Base-by-base conservation (phyloP, 2,329 filamentous ascomycete genomes). In the Calonectria hawksworthii region DNA sequence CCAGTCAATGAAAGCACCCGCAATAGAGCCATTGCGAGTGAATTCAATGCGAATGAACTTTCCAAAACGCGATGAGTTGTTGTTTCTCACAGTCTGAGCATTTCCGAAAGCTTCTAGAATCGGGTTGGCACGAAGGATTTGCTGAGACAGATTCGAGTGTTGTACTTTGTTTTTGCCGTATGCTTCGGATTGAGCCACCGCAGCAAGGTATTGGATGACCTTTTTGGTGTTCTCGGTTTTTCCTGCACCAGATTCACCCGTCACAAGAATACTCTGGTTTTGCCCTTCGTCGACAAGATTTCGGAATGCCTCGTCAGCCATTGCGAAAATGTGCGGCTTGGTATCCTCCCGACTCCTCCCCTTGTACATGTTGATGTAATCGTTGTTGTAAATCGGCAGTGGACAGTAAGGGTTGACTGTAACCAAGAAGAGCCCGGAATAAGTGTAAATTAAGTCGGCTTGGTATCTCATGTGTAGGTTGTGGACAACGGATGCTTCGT, bases 221-320 rank as follows among this genome's bases (percentile, higher is more conserved):
- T 99, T 99, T 84, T 99, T 99, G 21, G 97, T 99, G 83, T 99
- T 99, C 84, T 99, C 97, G 0, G 97, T 99, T 87, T 99, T 99
- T 80, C 97, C 97, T 41, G 97, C 97, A 83, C 97, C 97, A 23
- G 97, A 99, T 87, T 99, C 97, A 86, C 97, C 97, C 3, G 97
- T 99, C 28, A 99, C 98, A 68, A 99, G 89, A 80, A 99, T 99
- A 82, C 96, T 99, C 86, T 99, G 97, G 80, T 99, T 99, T 78
- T 96, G 90, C 51, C 96, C 96, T 85, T 99, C 97, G 68, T 98
- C 96, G 0, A 99, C 95, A 38, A 99, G 88, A 82, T 98, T 99
- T 21, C 97, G 92, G 85, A 99, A 99, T 0, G 98, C 97, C 83
- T 98, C 94, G 83, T 99, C 98, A 16, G 97, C 96, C 92, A 99